These are phyloP conservation scores for Claviceps sp. DNA, from an alignment of 2,329 filamentous ascomycete species.

Conservation along the genomic window DNA sequence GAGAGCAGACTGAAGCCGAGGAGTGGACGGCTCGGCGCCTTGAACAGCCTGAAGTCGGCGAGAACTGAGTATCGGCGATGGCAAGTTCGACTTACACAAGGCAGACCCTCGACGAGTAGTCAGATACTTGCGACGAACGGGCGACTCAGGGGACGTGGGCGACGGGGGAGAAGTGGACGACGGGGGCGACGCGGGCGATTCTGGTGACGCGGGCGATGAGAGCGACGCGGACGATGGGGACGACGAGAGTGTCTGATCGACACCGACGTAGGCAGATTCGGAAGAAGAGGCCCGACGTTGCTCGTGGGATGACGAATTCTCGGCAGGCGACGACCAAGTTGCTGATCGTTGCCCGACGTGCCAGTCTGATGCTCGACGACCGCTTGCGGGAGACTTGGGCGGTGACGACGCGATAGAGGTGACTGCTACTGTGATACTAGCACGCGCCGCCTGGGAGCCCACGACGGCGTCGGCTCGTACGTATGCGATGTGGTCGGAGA, in stretches of 20 bases:
- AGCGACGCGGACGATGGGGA: constrained; percentile 10
- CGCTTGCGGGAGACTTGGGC: constrained; percentile 4
- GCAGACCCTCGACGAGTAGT: constrained; percentile 24
- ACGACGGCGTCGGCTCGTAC: constrained; percentile 5
- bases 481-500: constrained; percentile 11
- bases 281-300: constrained; percentile 8
- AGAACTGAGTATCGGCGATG: constrained; percentile 18
- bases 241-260: constrained; percentile 9
- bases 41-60: constrained; percentile 20
- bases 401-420: constrained; percentile 1
- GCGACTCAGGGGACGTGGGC: constrained; percentile 9
- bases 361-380: constrained; percentile 7
- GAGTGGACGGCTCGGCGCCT: constrained; percentile 1
- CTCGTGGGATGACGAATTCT: constrained; percentile 1
- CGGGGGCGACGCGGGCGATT: constrained; percentile 7
- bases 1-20: constrained; percentile 9
- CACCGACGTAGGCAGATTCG: constrained; percentile 11
- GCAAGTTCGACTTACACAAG: constrained; percentile 23
- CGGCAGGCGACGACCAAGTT: constrained; percentile 2
- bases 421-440: neutral
- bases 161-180: constrained; percentile 10
- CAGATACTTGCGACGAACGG: constrained; percentile 17
- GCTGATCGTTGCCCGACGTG: constrained; percentile 1
- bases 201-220: constrained; percentile 10
- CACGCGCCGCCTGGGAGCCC: constrained; percentile 1